A percentile compares a stretch with the other conserved stretches of the same genome.
These are phyloP conservation scores for Straminergon stramineum DNA, from an alignment of 225 moss, liverwort and hornwort genomes.

Conservation along the genomic window DNA sequence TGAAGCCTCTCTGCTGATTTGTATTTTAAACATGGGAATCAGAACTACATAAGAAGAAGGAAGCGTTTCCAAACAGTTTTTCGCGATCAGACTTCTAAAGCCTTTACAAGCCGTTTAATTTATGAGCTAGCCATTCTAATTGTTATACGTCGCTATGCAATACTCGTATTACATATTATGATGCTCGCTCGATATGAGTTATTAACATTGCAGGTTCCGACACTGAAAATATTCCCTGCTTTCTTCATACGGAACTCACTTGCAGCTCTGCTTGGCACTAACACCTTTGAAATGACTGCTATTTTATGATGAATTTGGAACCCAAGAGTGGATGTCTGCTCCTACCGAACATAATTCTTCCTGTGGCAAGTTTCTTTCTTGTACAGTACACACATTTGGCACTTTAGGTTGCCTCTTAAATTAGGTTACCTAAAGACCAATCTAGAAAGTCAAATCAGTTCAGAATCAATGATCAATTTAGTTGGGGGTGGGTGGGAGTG, in stretches of 20 bases:
- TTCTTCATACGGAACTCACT: constrained; percentile 11
- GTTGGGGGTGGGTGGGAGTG: too few species aligned
- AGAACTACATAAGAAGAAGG: not conserved
- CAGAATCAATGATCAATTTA: not conserved
- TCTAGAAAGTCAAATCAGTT: not conserved
- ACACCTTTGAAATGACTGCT: constrained; percentile 23
- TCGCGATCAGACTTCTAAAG: not conserved
- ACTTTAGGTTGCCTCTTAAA: not conserved
- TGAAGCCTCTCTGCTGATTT: not conserved
- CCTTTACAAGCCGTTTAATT: not conserved
- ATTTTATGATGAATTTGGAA: constrained; percentile 11
- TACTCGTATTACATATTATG: not conserved
- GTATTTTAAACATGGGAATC: not conserved
- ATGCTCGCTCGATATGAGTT: not conserved
- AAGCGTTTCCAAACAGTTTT: not conserved
- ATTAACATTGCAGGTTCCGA: constrained; percentile 11
- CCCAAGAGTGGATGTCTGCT: constrained; percentile 26
- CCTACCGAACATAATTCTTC: constrained; percentile 2
- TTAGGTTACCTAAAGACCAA: not conserved
- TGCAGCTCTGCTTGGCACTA: constrained; percentile 23
- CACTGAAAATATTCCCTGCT: constrained; percentile 35
- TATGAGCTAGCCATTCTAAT: not conserved
- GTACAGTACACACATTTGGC: not conserved
- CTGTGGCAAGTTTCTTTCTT: constrained; percentile 11
- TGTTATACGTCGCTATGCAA: not conserved